Base-by-base conservation (phyloP, 2,329 filamentous ascomycete species). In the Penicillium nordicum region DNA sequence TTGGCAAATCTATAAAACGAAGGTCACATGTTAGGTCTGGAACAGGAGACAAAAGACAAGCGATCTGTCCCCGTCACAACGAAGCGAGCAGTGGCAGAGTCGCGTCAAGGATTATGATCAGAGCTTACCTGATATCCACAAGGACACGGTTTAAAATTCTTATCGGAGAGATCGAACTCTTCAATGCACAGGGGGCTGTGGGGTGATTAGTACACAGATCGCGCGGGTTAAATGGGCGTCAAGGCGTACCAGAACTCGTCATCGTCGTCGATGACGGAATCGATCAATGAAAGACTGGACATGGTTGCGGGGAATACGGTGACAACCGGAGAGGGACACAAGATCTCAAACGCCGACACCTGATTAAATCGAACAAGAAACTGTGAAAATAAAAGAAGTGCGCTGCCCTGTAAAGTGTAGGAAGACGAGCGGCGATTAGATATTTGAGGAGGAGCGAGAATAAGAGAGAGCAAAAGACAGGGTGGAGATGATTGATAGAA, bases 81-180 rank as follows among this genome's bases (percentile, higher is more conserved):
- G 18, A 18, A 18, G 9, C n/a, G 7, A 11, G 32, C 18, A 36
- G 18, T 27, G 21, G 29, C 3, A n/a, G 25, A n/a, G 42, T 36
- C 12, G 21, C 6, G 12, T 30, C 21, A 27, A 10, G 49, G 42
- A 30, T 23, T 18, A 30, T 9, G 18, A 41, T 47, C 41, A 32
- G 18, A 36, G 65, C 82, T 61, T 84, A 97, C 93, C 85, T 97
- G 93, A 71, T 99, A 99, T 60, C 94, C 94, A 73, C 94, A 99
- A 56, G 93, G 93, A 80, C 94, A 99, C 64, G 94, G 94, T 70
- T 88, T 87, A 77, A 99, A 99, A 77, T 96, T 96, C 74, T 91
- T 90, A 80, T 99, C 94, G 41, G 92, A 95, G 49, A 99, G 86
- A 77, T 99, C 95, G 72, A 99, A 95, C 79, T 99, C 95, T 78